Conservation (phyloP, 371 early-diverging fungal genomes). For the Apophysomyces ossiformis region DNA sequence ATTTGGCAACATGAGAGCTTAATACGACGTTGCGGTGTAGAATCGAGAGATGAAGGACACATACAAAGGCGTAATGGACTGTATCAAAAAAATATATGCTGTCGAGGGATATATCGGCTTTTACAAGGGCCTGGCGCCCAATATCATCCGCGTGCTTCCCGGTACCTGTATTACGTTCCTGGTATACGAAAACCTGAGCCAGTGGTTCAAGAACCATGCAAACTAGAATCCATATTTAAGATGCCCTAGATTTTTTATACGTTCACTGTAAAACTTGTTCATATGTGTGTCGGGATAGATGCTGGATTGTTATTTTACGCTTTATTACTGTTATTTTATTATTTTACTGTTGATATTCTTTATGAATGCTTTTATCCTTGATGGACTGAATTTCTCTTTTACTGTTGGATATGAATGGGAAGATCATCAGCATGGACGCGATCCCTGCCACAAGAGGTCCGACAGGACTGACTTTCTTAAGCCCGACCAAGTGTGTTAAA, state of each 20-base stretch:
- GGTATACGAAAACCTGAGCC: conserved; percentile 89
- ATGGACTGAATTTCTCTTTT: background rate
- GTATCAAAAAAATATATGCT: conserved; percentile 70
- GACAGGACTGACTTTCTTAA: background rate
- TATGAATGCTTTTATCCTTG: no score
- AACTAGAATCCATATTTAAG: conserved; percentile 27
- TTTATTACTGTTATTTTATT: no score
- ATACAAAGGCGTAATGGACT: conserved; percentile 75
- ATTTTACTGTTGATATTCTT: no score
- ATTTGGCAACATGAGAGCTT: no score
- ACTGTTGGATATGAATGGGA: background rate
- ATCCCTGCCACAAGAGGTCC: background rate
- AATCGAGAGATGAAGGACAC: conserved; percentile 44
- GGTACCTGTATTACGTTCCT: conserved; percentile 95
- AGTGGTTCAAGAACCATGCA: conserved; percentile 68
- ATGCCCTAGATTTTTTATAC: conserved; percentile 19
- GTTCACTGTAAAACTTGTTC: background rate
- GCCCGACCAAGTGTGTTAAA: background rate
- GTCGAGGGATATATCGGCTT: conserved; percentile 87
- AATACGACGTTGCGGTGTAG: background rate
- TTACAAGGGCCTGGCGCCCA: conserved; percentile 94
- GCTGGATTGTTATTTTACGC: no score
- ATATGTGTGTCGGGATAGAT: no score
- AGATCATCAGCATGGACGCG: background rate
- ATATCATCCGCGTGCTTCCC: conserved; percentile 89